These are phyloP conservation scores for Raphanus sativus DNA, from an alignment of 345 rosid species.

Conservation along the genomic window DNA sequence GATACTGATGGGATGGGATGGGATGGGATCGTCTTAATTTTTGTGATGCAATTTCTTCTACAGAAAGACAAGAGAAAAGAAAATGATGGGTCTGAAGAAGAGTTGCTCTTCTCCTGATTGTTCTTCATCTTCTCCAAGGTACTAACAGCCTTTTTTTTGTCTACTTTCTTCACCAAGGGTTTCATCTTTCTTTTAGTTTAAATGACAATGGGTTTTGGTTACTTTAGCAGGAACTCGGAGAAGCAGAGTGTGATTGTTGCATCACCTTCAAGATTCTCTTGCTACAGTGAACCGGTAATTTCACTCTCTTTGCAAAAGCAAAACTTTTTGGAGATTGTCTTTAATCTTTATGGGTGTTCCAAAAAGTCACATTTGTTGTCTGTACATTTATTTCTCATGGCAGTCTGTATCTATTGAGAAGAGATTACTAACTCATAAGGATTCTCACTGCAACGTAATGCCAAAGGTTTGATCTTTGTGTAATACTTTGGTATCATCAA, in stretches of 20 bases:
- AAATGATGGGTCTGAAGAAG: conserved; percentile 31
- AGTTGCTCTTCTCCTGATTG: conserved; percentile 26
- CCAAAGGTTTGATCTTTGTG: conserved; percentile 37
- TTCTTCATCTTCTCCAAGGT: conserved; percentile 37
- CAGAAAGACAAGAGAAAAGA: conserved; percentile 18
- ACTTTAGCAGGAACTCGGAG: conserved; percentile 22
- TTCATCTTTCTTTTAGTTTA: not conserved
- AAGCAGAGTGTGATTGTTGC: conserved; percentile 34
- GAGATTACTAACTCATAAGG: conserved; percentile 27
- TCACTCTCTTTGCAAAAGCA: not conserved
- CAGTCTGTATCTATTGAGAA: conserved; percentile 36
- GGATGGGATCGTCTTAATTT: not conserved
- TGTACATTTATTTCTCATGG: not conserved
- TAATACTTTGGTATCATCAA: not conserved
- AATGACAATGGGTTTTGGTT: not conserved
- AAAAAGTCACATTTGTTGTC: conserved; percentile 11
- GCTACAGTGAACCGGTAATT: conserved; percentile 27
- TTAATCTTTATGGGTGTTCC: not conserved
- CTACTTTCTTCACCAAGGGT: not conserved
- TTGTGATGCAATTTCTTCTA: conserved; percentile 19
- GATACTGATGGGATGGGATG: conserved; percentile 7
- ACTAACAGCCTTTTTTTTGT: not conserved
- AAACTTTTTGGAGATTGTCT: conserved; percentile 21
- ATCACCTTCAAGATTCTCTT: conserved; percentile 37
- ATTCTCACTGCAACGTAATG: conserved; percentile 20